phyloP scores from a whole-genome alignment of 108 stramenopile genomes.

The Fragilaria crotonensis region DNA sequence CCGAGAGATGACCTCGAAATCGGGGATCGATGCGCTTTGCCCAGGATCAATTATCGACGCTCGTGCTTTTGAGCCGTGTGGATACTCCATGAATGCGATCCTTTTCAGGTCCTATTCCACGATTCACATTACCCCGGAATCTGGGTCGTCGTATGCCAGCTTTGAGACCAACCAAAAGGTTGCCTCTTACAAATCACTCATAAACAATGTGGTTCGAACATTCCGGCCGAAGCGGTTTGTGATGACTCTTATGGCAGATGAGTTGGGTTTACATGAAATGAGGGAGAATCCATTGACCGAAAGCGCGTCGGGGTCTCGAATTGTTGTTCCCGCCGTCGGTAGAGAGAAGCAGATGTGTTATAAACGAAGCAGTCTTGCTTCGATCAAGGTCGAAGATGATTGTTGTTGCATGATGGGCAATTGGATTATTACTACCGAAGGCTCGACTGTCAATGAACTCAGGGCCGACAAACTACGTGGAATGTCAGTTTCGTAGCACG shows the following conservation, averaged over 20 bases:
- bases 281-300: conserved; percentile 66
- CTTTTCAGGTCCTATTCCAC: conserved; percentile 95
- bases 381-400: conserved; percentile 86
- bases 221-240: conserved; percentile 97
- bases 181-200: conserved; percentile 75
- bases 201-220: conserved; percentile 92
- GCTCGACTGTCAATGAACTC: conserved; percentile 10
- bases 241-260: conserved; percentile 98
- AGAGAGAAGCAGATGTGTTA: conserved; percentile 40
- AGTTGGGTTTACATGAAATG: conserved; percentile 85
- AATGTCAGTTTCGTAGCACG: conserved; percentile 28
- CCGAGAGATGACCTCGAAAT: conserved; percentile 57
- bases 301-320: conserved; percentile 37
- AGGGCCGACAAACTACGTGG: conserved; percentile 31
- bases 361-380: conserved; percentile 67
- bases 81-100: conserved; percentile 98
- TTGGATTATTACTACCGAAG: conserved; percentile 56
- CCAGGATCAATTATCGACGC: conserved; percentile 92
- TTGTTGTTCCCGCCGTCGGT: conserved; percentile 38
- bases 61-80: conserved; percentile 97
- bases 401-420: conserved; percentile 90
- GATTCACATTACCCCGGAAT: conserved; percentile 99
- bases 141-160: conserved; percentile 90
- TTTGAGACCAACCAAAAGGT: conserved; percentile 98
- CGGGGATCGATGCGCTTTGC: conserved; percentile 86